Percentiles rank a stretch among this genome's conserved stretches.
phyloP scores from a whole-genome alignment of 23 red algal species.

The Gracilaria gracilis region DNA sequence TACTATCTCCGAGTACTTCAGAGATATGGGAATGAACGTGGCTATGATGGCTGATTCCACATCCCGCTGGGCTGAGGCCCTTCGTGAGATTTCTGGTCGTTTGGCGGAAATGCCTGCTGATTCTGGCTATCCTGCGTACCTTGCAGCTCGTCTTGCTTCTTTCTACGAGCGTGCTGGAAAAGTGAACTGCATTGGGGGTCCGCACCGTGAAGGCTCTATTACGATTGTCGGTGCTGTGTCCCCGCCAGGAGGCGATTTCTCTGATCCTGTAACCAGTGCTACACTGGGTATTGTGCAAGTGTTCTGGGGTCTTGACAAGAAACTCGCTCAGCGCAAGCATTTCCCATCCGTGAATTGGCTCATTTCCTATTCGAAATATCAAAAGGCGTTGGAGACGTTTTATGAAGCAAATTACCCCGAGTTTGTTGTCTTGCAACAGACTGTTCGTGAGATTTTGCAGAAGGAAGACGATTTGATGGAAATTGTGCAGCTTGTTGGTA shows the following conservation, averaged over 20 bases:
- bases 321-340: slow-evolving; percentile 96
- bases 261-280: slow-evolving; percentile 98
- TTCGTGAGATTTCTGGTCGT: slow-evolving; percentile 99
- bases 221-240: slow-evolving; percentile 98
- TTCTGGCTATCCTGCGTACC: slow-evolving; percentile 99
- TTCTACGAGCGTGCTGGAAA: slow-evolving; percentile 99
- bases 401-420: slow-evolving; percentile 93
- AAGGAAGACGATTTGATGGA: slow-evolving; percentile 99
- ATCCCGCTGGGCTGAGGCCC: slow-evolving; percentile 98
- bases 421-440: slow-evolving; percentile 87
- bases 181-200: slow-evolving; percentile 92
- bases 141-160: slow-evolving; percentile 95
- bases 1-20: slow-evolving; percentile 98
- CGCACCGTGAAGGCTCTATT: slow-evolving; percentile 92
- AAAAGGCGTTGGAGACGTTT: slow-evolving; percentile 87
- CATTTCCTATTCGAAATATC: slow-evolving; percentile 96
- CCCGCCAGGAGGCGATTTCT: slow-evolving; percentile 99
- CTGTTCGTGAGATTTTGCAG: slow-evolving; percentile 86
- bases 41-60: slow-evolving; percentile 99
- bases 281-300: slow-evolving; percentile 97
- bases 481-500: slow-evolving; percentile 98
- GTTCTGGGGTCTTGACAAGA: slow-evolving; percentile 99
- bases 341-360: slow-evolving; percentile 98
- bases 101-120: slow-evolving; percentile 99
- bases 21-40: slow-evolving; percentile 98